Evolutionary conservation across 1,139 yeast species (phyloP), one percentile per base, ranked within the genome.

Genomic region (Pichia sp.): DNA sequence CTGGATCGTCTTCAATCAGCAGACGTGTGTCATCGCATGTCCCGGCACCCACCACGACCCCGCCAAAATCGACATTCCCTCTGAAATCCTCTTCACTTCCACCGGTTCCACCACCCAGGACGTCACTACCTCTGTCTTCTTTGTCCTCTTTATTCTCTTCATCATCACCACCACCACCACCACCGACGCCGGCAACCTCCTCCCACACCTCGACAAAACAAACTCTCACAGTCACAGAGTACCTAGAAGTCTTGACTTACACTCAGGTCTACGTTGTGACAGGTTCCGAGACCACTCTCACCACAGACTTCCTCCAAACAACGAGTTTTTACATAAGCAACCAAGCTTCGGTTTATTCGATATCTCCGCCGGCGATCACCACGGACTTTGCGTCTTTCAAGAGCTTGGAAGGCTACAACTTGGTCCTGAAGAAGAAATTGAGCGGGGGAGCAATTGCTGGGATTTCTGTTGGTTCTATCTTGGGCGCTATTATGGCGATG

Each of bases 181-280:
- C 23, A 31, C 8, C 33, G 10, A 31, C 33, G 8, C 11, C 33
- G 8, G 2, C 33, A 31, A 31, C 10, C 2, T 31, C 33, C 33
- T 31, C 35, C 10, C 8, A 10, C 5, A n/a, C 36, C 4, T 27
- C 42, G 29, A 33, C 41, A 3, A 33, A 33, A 31, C 27, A 32
- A 10, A 49, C 50, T 3, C 44, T 43, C 6, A 50, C 54, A 3
- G 38, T 49, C 11, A 50, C 51, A 11, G 42, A 49, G 36, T 50
- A 47, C 34, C 33, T 48, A 23, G 54, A 47, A 27, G 40, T 42
- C 32, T 26, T 50, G 8, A 49, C 52, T 16, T 71, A 69, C 51
- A 63, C 72, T 2, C 75, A 72, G 52, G 54, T 59, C 1, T 71
- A 64, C 49, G 62, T 60, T n/a, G 60, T 73, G 31, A 70, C 77